Evolutionary conservation across 768 basidiomycete genomes (phyloP).

Genomic region (Macrolepiota dolichaula): DNA sequence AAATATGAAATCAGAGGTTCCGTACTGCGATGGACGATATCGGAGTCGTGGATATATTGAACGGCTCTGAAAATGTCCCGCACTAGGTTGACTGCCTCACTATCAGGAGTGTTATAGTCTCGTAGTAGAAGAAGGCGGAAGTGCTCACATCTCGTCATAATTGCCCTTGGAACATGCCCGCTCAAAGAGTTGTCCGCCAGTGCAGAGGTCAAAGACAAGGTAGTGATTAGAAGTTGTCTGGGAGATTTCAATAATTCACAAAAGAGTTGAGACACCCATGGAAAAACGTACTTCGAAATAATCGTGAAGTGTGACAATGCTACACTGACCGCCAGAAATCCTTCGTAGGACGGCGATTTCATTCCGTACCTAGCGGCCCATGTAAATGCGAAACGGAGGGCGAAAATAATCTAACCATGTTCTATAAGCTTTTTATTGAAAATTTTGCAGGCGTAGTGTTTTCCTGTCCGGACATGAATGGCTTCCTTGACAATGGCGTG

Average conservation of each 20-base stretch:
- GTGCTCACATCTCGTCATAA: constrained; percentile 87
- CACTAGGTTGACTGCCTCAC: constrained; percentile 87
- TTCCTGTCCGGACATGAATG: constrained; percentile 83
- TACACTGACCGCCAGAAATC: constrained; percentile 84
- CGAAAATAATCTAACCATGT: constrained; percentile 70
- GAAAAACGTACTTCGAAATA: constrained; percentile 78
- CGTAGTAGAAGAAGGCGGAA: neutral
- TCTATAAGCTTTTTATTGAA: constrained; percentile 99
- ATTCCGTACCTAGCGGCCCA: constrained; percentile 75
- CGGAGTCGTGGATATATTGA: constrained; percentile 85
- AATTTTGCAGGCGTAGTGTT: constrained; percentile 99
- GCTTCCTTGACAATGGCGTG: constrained; percentile 97
- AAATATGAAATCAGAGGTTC: neutral
- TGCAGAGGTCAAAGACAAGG: constrained; percentile 94
- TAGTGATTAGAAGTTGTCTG: constrained; percentile 91
- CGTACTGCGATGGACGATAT: constrained; percentile 88
- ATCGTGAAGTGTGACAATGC: constrained; percentile 92
- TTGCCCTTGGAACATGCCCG: constrained; percentile 96
- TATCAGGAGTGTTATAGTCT: constrained; percentile 23
- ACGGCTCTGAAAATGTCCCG: constrained; percentile 86
- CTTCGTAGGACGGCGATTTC: constrained; percentile 95
- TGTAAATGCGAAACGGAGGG: neutral
- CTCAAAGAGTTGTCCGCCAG: constrained; percentile 96
- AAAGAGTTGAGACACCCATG: neutral
- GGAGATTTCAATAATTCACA: neutral